Conservation (phyloP, 176 grass and related monocot genomes). For the Oryza officinalis region DNA sequence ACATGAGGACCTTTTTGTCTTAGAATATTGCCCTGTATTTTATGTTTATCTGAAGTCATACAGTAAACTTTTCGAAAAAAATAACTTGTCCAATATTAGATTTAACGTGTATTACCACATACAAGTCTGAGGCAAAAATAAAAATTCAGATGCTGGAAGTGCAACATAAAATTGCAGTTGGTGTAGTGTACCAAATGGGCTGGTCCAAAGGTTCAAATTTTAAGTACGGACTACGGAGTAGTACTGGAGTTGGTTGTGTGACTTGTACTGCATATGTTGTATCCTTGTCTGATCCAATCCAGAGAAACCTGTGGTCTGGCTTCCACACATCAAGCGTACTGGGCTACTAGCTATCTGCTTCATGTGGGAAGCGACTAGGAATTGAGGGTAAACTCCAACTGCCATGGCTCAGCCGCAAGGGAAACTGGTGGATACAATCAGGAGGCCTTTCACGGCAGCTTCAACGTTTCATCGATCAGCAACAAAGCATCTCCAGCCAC, state of each 20-base stretch:
- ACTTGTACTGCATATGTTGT: background rate
- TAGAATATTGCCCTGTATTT: slow-evolving; percentile 6
- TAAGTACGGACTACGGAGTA: background rate
- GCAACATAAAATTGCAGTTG: background rate
- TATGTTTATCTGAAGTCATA: slow-evolving; percentile 5
- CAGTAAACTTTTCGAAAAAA: background rate
- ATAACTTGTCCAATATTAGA: background rate
- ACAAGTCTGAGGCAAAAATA: background rate
- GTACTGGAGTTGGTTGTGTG: background rate
- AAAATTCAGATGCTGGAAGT: background rate
- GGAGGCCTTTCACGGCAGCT: slow-evolving; percentile 30
- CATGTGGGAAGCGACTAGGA: background rate
- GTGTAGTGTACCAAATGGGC: background rate
- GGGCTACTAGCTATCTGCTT: background rate
- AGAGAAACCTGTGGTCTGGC: slow-evolving; percentile 37
- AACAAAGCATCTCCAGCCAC: slow-evolving; percentile 29
- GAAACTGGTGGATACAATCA: slow-evolving; percentile 32
- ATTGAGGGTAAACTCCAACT: background rate
- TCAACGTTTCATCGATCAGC: slow-evolving; percentile 39
- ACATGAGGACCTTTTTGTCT: slow-evolving; percentile 5
- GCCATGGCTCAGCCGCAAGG: slow-evolving; percentile 21
- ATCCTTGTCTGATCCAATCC: slow-evolving; percentile 10
- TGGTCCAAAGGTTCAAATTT: background rate
- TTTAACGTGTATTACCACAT: background rate
- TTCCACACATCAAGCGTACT: slow-evolving; percentile 25